Conservation (phyloP, 352 stramenopile genomes). For the Globisporangium megalacanthum region DNA sequence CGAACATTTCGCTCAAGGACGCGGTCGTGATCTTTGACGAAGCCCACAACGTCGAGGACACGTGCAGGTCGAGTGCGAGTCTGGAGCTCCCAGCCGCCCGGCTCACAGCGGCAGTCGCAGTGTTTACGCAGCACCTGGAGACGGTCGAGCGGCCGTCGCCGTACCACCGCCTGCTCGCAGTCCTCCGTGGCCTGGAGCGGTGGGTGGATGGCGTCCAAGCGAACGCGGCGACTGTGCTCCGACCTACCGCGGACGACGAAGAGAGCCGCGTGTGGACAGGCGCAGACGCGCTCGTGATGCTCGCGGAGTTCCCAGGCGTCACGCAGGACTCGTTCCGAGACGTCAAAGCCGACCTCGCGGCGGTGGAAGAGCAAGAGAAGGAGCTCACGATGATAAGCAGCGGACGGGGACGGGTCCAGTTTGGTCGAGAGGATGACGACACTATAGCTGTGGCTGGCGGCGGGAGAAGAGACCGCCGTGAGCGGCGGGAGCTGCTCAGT, state of each 20-base stretch:
- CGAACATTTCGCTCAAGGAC: constrained; percentile 66
- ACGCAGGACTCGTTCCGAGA: constrained; percentile 39
- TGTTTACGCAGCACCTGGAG: constrained; percentile 64
- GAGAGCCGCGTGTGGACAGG: constrained; percentile 70
- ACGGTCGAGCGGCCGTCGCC: constrained; percentile 38
- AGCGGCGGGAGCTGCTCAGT: constrained; percentile 25
- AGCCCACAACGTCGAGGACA: constrained; percentile 86
- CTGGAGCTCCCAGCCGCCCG: constrained; percentile 60
- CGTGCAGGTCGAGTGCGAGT: constrained; percentile 71
- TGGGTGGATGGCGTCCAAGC: constrained; percentile 47
- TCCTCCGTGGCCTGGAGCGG: constrained; percentile 55
- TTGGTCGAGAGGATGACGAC: constrained; percentile 7
- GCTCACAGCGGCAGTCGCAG: constrained; percentile 44
- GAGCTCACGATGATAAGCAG: constrained; percentile 23
- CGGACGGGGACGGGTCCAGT: constrained; percentile 12
- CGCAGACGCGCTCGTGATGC: constrained; percentile 57
- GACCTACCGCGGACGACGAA: constrained; percentile 57
- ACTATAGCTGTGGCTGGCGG: constrained; percentile 6
- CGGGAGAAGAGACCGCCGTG: background rate
- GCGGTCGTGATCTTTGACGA: constrained; percentile 82
- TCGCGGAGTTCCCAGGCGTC: constrained; percentile 54
- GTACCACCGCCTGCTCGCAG: constrained; percentile 41
- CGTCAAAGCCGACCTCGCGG: constrained; percentile 35
- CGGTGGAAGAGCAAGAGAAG: constrained; percentile 52
- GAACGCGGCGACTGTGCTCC: constrained; percentile 39